These are phyloP conservation scores for Colletotrichum costaricense DNA, from an alignment of 2,329 filamentous ascomycete genomes.

Conservation along the genomic window DNA sequence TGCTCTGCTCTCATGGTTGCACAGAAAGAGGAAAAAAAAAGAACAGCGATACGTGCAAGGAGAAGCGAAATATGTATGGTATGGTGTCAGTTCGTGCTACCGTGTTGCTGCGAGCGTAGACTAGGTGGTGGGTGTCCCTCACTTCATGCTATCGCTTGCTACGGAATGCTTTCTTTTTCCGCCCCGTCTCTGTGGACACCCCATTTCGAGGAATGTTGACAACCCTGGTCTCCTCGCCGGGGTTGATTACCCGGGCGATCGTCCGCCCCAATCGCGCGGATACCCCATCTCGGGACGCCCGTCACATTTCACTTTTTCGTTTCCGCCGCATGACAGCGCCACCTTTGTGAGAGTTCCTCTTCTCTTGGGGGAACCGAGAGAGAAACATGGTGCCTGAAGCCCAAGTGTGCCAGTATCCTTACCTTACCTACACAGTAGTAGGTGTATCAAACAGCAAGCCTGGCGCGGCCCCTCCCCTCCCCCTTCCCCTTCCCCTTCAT, in stretches of 20 bases:
- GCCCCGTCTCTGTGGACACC: constrained; percentile 16
- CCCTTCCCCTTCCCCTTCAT: constrained; percentile 7
- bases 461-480: background rate
- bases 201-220: background rate
- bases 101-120: too few relatives aligned
- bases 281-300: constrained; percentile 15
- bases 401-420: background rate
- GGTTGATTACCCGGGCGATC: constrained; percentile 32
- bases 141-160: constrained; percentile 23
- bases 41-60: background rate
- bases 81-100: background rate
- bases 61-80: background rate
- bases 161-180: constrained; percentile 22
- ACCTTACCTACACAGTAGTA: background rate
- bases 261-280: constrained; percentile 27
- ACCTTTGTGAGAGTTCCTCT: background rate
- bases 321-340: constrained; percentile 25
- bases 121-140: constrained; percentile 4
- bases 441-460: background rate
- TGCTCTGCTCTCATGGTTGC: background rate
- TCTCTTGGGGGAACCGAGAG: background rate
- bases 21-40: background rate
- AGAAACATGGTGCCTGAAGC: background rate
- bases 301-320: constrained; percentile 19
- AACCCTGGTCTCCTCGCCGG: constrained; percentile 2